These are phyloP conservation scores for Zelonia costaricensis DNA, from an alignment of 208 protist genomes.

Conservation along the genomic window DNA sequence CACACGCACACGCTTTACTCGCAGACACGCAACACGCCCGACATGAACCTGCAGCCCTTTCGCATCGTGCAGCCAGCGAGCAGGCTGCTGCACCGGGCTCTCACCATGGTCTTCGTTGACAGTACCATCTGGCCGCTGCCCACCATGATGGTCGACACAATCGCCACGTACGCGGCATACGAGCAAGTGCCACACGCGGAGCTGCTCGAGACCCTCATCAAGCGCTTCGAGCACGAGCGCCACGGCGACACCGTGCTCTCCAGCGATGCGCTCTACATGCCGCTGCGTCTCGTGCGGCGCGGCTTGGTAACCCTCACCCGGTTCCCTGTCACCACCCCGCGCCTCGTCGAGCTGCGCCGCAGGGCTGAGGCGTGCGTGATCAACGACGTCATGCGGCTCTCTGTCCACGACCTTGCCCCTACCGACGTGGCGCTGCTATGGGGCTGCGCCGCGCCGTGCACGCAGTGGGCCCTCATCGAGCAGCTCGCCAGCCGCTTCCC, in stretches of 20 bases:
- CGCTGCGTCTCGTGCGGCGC: conserved; percentile 21
- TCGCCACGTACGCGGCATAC: conserved; percentile 42
- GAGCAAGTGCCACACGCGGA: conserved; percentile 60
- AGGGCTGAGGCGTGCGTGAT: conserved; percentile 28
- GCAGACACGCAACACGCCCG: neutral
- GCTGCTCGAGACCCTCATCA: conserved; percentile 27
- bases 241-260: conserved; percentile 5
- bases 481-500: conserved; percentile 43
- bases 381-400: conserved; percentile 30
- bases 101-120: conserved; percentile 19
- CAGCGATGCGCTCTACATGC: conserved; percentile 8
- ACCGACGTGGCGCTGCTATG: conserved; percentile 40
- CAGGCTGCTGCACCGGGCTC: conserved; percentile 36
- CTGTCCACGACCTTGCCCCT: conserved; percentile 13
- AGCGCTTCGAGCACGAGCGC: conserved; percentile 1
- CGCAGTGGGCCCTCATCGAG: conserved; percentile 35
- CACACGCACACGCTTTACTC: too few species aligned
- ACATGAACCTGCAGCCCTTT: conserved; percentile 67
- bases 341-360: conserved; percentile 13
- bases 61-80: conserved; percentile 45
- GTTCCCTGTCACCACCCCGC: conserved; percentile 29
- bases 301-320: conserved; percentile 41
- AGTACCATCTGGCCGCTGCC: too few species aligned
- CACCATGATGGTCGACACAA: conserved; percentile 44
- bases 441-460: conserved; percentile 33